Evolutionary conservation across 2,329 filamentous ascomycete species (phyloP), one percentile per base, ranked within the genome.

Genomic region (Mycosphaerella arachidis): DNA sequence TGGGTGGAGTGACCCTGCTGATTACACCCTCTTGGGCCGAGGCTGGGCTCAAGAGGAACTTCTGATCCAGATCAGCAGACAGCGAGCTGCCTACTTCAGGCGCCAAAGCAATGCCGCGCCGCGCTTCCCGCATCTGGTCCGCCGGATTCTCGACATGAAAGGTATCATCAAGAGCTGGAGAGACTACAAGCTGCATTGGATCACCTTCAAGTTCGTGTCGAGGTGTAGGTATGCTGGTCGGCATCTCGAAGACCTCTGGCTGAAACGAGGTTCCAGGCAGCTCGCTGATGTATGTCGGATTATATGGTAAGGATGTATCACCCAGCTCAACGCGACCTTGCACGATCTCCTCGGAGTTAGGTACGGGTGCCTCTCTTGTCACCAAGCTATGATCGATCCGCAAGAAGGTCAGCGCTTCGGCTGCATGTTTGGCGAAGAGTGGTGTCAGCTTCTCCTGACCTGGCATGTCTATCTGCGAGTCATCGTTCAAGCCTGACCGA

Each of bases 381-480:
- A 84, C 70, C 16, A 86, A 67, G 31, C 77, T 73, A 71, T 85
- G 82, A 59, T 85, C 81, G 29, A 84, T 75, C 45, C 84, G 77
- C 10, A 86, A 68, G 66, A 83, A 84, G 2, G 76, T 81, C 65
- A 86, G 59, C 29, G 74, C 78, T 1, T 79, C 73, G 7, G 77
- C 75, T 8, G 79, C 81, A 61, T 73, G 72, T 20, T 77, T 74
- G 7, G 76, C 76, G 27, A 86, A 66, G 1, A 82, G 68, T 1
- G 82, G 80, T 20, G 80, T 79, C 5, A 86, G 73, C 65, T 83
- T 84, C 61, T 84, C 82, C 2, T 79, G 77, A 4, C 81, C 80
- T 4, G 81, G 80, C 55, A 80, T 64, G 31, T 74, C 64, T 37
- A 70, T 63, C 12, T 69, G 68, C 3, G 69, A 60, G 13, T 61